phyloP scores from a whole-genome alignment of 768 basidiomycete genomes.

The Podaxis sp. region DNA sequence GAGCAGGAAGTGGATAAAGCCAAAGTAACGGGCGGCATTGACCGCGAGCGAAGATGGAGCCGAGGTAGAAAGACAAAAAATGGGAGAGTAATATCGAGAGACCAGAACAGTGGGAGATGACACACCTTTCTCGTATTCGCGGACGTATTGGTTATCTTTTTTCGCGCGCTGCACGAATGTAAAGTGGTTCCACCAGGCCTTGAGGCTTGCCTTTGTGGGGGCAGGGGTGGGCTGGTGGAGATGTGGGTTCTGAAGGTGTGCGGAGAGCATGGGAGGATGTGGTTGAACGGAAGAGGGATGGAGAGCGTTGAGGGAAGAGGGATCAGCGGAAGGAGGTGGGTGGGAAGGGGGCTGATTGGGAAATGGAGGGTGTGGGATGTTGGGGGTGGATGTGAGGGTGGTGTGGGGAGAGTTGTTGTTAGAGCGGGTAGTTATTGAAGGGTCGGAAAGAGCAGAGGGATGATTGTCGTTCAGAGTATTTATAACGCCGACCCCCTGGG shows the following conservation, averaged over 20 bases:
- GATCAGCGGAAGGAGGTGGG: neutral
- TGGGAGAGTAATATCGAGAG: neutral
- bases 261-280: constrained; percentile 18
- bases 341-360: neutral
- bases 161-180: constrained; percentile 62
- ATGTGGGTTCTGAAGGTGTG: constrained; percentile 15
- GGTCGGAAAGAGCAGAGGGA: neutral
- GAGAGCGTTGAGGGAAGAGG: neutral
- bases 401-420: neutral
- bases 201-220: constrained; percentile 59
- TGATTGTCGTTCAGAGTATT: constrained; percentile 4
- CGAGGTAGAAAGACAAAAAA: neutral
- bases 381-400: neutral
- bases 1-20: constrained; percentile 5
- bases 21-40: constrained; percentile 1
- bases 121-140: constrained; percentile 9
- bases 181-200: constrained; percentile 84
- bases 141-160: constrained; percentile 42
- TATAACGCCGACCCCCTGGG: constrained; percentile 5
- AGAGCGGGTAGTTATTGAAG: neutral
- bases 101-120: neutral
- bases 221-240: constrained; percentile 18
- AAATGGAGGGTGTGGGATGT: neutral
- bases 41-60: constrained; percentile 5
- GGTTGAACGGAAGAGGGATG: neutral